Base-by-base conservation (phyloP, 2,329 filamentous ascomycete genomes). In the Aspergillus pseudonomiae region DNA sequence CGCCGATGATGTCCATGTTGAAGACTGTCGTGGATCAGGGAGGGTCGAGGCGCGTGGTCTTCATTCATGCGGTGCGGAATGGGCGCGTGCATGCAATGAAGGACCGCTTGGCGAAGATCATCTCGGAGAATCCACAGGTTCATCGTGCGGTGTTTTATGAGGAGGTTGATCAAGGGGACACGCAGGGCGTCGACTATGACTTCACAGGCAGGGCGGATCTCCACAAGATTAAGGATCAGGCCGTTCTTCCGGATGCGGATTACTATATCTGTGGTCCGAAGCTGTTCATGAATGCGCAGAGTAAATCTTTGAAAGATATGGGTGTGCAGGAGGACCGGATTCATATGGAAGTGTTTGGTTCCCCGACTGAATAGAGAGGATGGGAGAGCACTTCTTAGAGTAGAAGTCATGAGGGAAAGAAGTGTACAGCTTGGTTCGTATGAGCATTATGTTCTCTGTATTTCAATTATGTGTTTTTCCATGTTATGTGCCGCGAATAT, bases 191-290 rank as follows among this genome's bases (percentile, higher is more conserved):
- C 2, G 82, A 90, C 66, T 91, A 89, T 73, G 78, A 89, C 63
- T 82, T 86, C 67, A 76, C 79, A 7, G 86, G 89, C 4, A 81
- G 86, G 14, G 78, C 91, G 16, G 81, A 87, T 63, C 74, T 93
- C 24, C 77, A 79, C 26, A 82, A 80, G 58, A 72, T 91, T 39
- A 82, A 85, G 65, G 74, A 85, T 9, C 70, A 77, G 0, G 80
- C 85, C 50, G 77, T 93, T 19, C 85, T 84, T 65, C 73, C 88
- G 0, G 78, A 81, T 24, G 80, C 91, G 0, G 81, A 88, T 70
- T 94, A 93, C 74, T 93, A 86, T 69, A 79, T 91, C 59, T 94
- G 91, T 73, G 91, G 91, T 0, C 91, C 91, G 0, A 81, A 83
- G 63, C 74, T 76, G 12, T 94, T 92, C 81, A 94, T 93, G 91